Percentiles rank a stretch among this genome's conserved stretches.
Conservation (phyloP, 225 moss, liverwort and hornwort genomes). For the Pseudoscleropodium purum region DNA sequence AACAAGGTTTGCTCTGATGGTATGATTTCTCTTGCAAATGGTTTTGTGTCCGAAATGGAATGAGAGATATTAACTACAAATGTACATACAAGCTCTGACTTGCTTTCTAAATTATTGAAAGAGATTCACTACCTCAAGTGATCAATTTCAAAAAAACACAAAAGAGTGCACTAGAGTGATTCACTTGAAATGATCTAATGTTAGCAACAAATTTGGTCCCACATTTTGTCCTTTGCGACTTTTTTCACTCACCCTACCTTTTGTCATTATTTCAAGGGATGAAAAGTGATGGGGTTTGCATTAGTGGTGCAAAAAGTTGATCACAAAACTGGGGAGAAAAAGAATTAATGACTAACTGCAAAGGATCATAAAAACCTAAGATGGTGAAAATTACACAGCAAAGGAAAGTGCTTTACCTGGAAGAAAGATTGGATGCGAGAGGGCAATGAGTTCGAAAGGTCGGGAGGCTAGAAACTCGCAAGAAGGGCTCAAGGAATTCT, state of each 20-base stretch:
- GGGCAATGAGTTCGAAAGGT: not conserved
- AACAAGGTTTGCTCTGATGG: not conserved
- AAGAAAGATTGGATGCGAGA: not conserved
- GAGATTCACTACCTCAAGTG: not conserved
- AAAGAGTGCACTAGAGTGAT: not conserved
- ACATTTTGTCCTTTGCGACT: no score
- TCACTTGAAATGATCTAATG: no score
- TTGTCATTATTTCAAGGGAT: no score
- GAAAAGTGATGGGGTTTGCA: no score
- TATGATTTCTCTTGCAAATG: not conserved
- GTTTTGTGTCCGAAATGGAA: not conserved
- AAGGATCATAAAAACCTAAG: conserved; percentile 3
- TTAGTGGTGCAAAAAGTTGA: not conserved
- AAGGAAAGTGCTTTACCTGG: not conserved
- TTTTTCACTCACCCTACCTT: no score
- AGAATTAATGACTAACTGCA: not conserved
- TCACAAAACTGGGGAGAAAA: not conserved
- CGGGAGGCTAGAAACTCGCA: not conserved
- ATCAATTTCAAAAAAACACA: not conserved
- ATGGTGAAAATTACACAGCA: not conserved
- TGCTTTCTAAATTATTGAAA: not conserved
- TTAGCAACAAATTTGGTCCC: no score
- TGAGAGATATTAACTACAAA: not conserved
- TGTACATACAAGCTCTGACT: not conserved
- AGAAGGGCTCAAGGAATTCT: not conserved